phyloP scores from a whole-genome alignment of 2,329 filamentous ascomycete species.

The Colletotrichum paranaense region DNA sequence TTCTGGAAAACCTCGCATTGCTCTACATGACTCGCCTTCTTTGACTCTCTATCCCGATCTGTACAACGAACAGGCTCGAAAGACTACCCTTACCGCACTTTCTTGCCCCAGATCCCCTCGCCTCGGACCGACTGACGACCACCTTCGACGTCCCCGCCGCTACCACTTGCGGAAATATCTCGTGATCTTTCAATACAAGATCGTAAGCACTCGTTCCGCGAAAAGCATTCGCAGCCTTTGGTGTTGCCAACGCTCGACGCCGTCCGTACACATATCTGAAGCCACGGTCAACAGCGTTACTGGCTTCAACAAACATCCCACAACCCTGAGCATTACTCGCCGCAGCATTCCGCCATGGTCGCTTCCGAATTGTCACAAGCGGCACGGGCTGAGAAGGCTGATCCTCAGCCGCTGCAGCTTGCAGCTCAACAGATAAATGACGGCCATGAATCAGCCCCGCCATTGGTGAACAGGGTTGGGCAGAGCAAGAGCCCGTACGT shows the following conservation, averaged over 20 bases:
- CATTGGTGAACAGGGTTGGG: slow-evolving; percentile 49
- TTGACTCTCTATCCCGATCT: neutral
- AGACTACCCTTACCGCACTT: neutral
- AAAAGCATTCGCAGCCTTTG: neutral
- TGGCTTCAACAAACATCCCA: neutral
- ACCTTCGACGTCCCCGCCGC: neutral
- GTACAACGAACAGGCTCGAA: neutral
- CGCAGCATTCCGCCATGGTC: slow-evolving; percentile 42
- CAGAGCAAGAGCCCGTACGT: slow-evolving; percentile 66
- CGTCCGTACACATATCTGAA: neutral
- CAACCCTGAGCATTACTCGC: neutral
- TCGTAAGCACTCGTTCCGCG: neutral
- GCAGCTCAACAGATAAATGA: slow-evolving; percentile 37
- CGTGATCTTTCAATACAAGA: neutral
- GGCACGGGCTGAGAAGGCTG: slow-evolving; percentile 29
- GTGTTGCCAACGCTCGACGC: neutral
- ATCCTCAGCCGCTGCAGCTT: slow-evolving; percentile 44
- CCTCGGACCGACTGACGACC: slow-evolving; percentile 4
- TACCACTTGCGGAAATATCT: slow-evolving; percentile 1
- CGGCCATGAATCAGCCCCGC: slow-evolving; percentile 34
- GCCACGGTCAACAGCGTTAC: neutral
- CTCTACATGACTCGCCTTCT: neutral
- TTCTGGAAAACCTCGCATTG: neutral
- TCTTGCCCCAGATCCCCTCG: neutral
- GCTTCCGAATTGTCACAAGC: slow-evolving; percentile 48